These are phyloP conservation scores for Beauveria sp. DNA, from an alignment of 2,329 filamentous ascomycete genomes.

Conservation along the genomic window DNA sequence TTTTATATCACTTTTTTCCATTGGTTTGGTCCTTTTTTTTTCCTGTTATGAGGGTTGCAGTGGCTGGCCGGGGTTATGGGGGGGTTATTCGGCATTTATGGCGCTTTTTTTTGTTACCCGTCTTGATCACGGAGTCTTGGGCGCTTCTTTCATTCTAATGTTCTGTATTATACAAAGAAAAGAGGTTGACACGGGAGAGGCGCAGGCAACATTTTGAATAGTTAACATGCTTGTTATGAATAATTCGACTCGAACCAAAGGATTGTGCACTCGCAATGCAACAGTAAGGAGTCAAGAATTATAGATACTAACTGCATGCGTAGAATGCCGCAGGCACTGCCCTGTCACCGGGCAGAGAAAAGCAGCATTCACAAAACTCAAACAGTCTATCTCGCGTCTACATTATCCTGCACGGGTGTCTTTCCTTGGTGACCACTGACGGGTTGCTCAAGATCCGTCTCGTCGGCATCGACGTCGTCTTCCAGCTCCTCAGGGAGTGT, in stretches of 20 bases:
- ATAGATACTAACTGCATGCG: neutral
- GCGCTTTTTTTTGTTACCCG: slow-evolving; percentile 4
- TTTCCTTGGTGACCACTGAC: neutral
- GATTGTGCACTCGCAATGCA: too few relatives aligned
- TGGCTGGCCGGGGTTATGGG: neutral
- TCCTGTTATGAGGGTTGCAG: neutral
- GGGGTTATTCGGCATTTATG: neutral
- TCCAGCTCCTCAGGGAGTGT: slow-evolving; percentile 68
- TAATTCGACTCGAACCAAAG: too few relatives aligned
- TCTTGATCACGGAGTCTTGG: neutral
- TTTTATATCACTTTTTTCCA: neutral
- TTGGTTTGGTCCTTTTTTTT: neutral
- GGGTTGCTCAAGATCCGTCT: neutral
- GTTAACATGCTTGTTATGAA: neutral
- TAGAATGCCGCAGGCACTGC: neutral
- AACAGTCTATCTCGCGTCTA: neutral
- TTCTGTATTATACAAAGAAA: slow-evolving; percentile 5
- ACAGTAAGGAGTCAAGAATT: too few relatives aligned
- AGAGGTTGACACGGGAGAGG: neutral
- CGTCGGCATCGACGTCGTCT: slow-evolving; percentile 29
- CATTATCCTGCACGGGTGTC: neutral
- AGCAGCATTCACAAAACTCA: neutral
- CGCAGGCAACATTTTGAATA: neutral
- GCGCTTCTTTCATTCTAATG: neutral
- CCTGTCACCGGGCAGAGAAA: neutral